Evolutionary conservation across 176 grass and related monocot species (phyloP).

Genomic region (Triticum timopheevii): DNA sequence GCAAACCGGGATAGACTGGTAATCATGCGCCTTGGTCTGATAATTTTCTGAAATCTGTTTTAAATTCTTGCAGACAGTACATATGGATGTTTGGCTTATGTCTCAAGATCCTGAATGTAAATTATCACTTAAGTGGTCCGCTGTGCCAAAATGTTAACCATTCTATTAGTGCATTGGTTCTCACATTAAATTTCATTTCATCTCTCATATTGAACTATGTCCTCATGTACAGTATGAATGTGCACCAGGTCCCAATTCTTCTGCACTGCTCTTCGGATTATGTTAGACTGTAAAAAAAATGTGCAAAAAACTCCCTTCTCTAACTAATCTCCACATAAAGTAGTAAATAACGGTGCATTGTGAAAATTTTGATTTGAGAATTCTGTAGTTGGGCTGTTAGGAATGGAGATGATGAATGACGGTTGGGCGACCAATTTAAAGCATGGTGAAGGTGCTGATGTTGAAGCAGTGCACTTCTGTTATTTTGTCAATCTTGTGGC

Average conservation of each 20-base stretch:
- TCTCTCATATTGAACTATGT: neutral
- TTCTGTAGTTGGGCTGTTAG: constrained; percentile 42
- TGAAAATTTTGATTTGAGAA: constrained; percentile 33
- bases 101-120: neutral
- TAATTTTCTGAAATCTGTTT: neutral
- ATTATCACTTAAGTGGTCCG: neutral
- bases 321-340: neutral
- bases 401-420: constrained; percentile 48
- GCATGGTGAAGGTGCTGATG: constrained; percentile 20
- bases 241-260: neutral
- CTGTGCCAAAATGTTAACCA: neutral
- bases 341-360: neutral
- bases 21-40: neutral
- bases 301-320: neutral
- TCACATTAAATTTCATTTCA: neutral
- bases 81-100: neutral
- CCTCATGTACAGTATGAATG: neutral
- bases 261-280: neutral
- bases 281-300: neutral
- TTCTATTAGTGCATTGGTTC: neutral
- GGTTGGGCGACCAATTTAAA: constrained; percentile 27
- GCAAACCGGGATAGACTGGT: neutral
- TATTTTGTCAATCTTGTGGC: neutral
- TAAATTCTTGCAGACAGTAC: neutral
- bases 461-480: constrained; percentile 1